Evolutionary conservation across 257 asterid genomes (phyloP), one percentile per base, ranked within the genome.

Genomic region (Solanum chmielewskii): DNA sequence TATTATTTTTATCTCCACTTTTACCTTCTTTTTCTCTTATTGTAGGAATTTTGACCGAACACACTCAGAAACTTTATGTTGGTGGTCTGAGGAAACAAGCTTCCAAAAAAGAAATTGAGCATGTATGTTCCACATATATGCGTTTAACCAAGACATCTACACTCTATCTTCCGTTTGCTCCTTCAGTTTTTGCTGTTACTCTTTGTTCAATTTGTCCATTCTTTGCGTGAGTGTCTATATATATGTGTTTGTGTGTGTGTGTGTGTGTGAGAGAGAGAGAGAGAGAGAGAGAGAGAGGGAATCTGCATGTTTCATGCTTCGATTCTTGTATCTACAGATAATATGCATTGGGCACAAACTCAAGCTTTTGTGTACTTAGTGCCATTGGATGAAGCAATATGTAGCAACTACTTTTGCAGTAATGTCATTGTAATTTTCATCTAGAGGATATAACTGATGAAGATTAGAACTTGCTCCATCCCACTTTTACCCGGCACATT

Each of bases 41-140:
- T 90, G 64, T 76, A 97, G 99, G 97, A 86, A 87, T 73, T 90
- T 80, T 71, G 88, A 92, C 90, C 71, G 87, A 87, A 33, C 93
- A 91, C 68, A 75, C 85, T 45, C 91, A 91, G 92, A 97, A 95
- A 93, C 87, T 97, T 90, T 97, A 95, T 85, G 98, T 97, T 88
- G 93, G 95, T 90, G 87, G 94, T 90, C 70, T 97, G 93, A 93
- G 90, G 89, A 97, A 86, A 92, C 98, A 94, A 87, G 94, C 97
- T 87, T 33, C 89, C 62, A 92, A 69, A 93, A 21, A 88, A 88
- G 99, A 97, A 77, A 88, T 95, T 91, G 98, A 95, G 90, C 94
- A 94, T 88, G 99, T 97, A 92, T 82, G 95, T 77, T 78, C 68
- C 66, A 29, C 69, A 80, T 29, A 29, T 47, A 45, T 80, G 69